Evolutionary conservation across 1,284 basidiomycete species (phyloP).

Genomic region (Grifola frondosa): DNA sequence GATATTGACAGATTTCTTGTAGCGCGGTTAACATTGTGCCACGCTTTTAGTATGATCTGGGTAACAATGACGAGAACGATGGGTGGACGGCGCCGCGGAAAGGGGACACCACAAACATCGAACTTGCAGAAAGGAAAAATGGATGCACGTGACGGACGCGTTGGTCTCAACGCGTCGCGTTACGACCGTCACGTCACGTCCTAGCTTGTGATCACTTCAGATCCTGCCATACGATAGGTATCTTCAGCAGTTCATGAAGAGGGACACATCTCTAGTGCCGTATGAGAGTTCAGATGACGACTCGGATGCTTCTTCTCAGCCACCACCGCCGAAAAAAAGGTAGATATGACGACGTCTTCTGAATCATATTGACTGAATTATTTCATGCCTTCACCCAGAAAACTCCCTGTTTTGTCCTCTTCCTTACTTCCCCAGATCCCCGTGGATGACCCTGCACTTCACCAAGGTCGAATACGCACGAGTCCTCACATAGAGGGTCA

Average conservation of each 20-base stretch:
- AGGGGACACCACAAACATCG: no score
- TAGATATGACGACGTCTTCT: not conserved
- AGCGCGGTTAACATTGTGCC: no score
- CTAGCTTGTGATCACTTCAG: no score
- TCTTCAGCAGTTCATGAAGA: constrained; percentile 13
- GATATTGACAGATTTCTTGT: no score
- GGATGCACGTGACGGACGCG: no score
- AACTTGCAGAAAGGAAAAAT: no score
- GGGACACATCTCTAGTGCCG: constrained; percentile 4
- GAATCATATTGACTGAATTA: constrained; percentile 5
- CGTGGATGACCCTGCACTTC: constrained; percentile 63
- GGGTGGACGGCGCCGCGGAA: no score
- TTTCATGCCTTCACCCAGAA: constrained; percentile 26
- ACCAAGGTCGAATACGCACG: constrained; percentile 77
- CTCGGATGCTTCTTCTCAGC: not conserved
- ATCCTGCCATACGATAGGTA: no score
- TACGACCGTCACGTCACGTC: no score
- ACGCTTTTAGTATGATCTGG: no score
- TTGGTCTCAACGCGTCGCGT: no score
- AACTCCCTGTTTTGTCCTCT: constrained; percentile 57
- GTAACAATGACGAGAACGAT: no score
- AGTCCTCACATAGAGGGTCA: constrained; percentile 79
- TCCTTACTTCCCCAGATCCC: constrained; percentile 47
- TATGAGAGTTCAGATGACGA: constrained; percentile 19
- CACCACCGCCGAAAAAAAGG: constrained; percentile 1